Evolutionary conservation across 208 protist species (phyloP).

Genomic region (Leishmania amazonensis): DNA sequence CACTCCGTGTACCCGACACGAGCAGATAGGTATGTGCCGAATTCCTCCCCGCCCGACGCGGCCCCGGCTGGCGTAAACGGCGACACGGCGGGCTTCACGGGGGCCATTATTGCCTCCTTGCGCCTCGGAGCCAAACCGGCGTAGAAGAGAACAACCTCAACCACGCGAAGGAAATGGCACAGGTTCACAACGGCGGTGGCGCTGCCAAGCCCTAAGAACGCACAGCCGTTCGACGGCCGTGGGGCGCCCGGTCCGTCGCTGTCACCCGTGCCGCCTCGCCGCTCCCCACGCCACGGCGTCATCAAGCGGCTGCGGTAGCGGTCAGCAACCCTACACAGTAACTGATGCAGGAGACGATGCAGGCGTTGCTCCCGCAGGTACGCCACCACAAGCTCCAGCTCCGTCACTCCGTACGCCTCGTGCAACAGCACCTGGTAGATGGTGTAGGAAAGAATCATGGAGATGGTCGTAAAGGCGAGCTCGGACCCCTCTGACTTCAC

Average conservation of each 20-base stretch:
- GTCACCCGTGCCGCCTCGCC: background rate
- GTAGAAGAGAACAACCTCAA: constrained; percentile 84
- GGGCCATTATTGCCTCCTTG: background rate
- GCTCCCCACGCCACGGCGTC: constrained; percentile 1
- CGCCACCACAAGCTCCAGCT: constrained; percentile 63
- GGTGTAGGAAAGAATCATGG: constrained; percentile 50
- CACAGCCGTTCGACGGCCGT: background rate
- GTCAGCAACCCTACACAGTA: constrained; percentile 62
- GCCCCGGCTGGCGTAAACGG: background rate
- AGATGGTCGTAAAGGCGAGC: constrained; percentile 34
- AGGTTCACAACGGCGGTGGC: constrained; percentile 51
- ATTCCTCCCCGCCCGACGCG: constrained; percentile 1
- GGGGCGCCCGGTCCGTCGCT: constrained; percentile 1
- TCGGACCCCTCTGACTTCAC: background rate
- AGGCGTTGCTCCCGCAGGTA: constrained; percentile 50
- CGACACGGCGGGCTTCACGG: constrained; percentile 1
- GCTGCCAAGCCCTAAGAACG: constrained; percentile 37
- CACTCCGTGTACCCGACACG: constrained; percentile 54
- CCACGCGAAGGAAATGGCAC: constrained; percentile 49
- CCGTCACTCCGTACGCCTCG: constrained; percentile 67
- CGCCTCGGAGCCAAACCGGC: constrained; percentile 16
- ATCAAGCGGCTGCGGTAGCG: constrained; percentile 44
- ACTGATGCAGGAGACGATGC: constrained; percentile 47
- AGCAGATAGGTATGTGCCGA: constrained; percentile 3
- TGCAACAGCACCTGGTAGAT: constrained; percentile 68